Conservation (phyloP, 352 stramenopile species). For the Stramenopiles sp. region DNA sequence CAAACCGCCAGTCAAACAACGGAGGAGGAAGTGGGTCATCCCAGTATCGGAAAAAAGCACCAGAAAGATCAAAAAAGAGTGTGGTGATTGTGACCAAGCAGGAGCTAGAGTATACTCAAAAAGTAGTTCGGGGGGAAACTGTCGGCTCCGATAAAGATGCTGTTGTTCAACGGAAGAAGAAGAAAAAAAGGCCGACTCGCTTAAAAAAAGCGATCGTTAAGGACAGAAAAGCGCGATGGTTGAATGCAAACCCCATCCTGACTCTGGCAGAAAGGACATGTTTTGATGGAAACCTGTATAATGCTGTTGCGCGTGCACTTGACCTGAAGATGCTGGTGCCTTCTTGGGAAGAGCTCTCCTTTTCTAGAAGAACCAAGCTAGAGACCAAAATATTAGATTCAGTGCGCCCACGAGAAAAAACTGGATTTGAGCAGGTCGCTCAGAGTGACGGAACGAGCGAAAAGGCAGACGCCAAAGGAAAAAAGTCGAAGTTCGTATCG, state of each 20-base stretch:
- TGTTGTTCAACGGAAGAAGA: conserved; percentile 17
- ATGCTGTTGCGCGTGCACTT: not conserved
- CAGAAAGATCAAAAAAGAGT: not conserved
- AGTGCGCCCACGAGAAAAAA: not conserved
- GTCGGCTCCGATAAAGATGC: not conserved
- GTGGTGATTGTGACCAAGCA: conserved; percentile 7
- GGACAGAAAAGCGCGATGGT: conserved; percentile 18
- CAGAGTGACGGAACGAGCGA: no score
- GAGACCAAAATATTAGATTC: not conserved
- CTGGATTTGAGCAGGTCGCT: not conserved
- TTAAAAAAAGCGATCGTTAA: conserved; percentile 20
- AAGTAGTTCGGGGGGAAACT: conserved; percentile 5
- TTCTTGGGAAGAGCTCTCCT: conserved; percentile 13
- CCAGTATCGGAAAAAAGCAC: not conserved
- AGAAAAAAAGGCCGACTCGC: conserved; percentile 17
- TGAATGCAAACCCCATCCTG: conserved; percentile 9
- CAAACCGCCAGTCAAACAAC: not conserved
- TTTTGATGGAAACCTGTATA: not conserved
- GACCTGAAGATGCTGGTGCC: conserved; percentile 22
- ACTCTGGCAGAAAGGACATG: not conserved
- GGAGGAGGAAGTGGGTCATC: not conserved
- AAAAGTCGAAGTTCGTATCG: conserved; percentile 12
- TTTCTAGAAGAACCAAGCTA: not conserved
- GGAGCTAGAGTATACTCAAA: conserved; percentile 9
- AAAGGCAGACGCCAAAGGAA: conserved; percentile 17